A percentile compares a stretch with the other conserved stretches of the same genome.
phyloP scores from a whole-genome alignment of 2,329 filamentous ascomycete genomes.

The Pezizomycotina sp. region DNA sequence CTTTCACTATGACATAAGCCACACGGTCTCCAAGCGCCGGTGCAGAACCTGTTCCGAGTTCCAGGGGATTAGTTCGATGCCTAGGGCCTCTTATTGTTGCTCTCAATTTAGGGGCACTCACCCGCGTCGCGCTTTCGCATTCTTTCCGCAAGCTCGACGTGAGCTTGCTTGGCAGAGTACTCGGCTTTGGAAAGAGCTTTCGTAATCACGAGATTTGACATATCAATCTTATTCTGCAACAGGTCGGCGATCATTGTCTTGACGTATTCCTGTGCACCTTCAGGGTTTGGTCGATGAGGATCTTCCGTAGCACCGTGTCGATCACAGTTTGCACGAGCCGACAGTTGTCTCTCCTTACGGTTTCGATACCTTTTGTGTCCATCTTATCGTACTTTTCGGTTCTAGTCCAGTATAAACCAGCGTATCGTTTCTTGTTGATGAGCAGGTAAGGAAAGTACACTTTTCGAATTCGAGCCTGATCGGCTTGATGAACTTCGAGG shows the following conservation, averaged over 20 bases:
- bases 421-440: slow-evolving; percentile 99
- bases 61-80: background rate
- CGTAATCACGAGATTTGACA: slow-evolving; percentile 98
- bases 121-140: slow-evolving; percentile 93
- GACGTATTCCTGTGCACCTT: slow-evolving; percentile 91
- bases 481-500: slow-evolving; percentile 80
- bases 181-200: slow-evolving; percentile 85
- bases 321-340: slow-evolving; percentile 91
- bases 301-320: slow-evolving; percentile 87
- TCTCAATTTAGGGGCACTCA: background rate
- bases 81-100: background rate
- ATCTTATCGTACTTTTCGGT: slow-evolving; percentile 95
- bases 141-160: slow-evolving; percentile 83
- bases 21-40: slow-evolving; percentile 88
- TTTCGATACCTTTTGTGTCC: slow-evolving; percentile 99
- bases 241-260: slow-evolving; percentile 91
- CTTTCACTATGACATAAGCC: slow-evolving; percentile 94
- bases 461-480: slow-evolving; percentile 99
- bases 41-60: slow-evolving; percentile 45
- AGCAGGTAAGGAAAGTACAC: slow-evolving; percentile 95
- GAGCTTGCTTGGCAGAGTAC: slow-evolving; percentile 84
- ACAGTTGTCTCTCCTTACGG: slow-evolving; percentile 91
- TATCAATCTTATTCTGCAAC: slow-evolving; percentile 92
- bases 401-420: slow-evolving; percentile 93
- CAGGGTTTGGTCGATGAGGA: slow-evolving; percentile 80